These are phyloP conservation scores for Mycena filopes DNA, from an alignment of 768 basidiomycete species.

Conservation along the genomic window DNA sequence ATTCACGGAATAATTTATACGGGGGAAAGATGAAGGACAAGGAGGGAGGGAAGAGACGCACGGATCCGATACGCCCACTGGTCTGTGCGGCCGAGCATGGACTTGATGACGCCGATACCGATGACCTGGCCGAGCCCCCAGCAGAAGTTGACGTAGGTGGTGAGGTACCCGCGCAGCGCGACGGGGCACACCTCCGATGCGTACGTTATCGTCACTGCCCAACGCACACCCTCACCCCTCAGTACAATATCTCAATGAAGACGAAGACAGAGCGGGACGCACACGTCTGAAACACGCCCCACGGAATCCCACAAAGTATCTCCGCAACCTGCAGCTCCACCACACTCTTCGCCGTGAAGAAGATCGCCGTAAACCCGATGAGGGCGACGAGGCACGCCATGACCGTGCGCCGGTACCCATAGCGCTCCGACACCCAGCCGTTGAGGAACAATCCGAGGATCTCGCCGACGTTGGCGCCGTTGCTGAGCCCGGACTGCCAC, in stretches of 20 bases:
- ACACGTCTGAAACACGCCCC: slow-evolving; percentile 35
- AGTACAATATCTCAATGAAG: too few relatives aligned
- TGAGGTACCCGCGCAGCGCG: slow-evolving; percentile 35
- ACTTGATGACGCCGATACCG: slow-evolving; percentile 37
- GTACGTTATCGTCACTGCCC: slow-evolving; percentile 34
- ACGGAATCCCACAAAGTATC: slow-evolving; percentile 33
- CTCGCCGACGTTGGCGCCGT: slow-evolving; percentile 37
- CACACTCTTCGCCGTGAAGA: slow-evolving; percentile 33
- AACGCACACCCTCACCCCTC: too few relatives aligned
- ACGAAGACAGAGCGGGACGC: slow-evolving; percentile 2
- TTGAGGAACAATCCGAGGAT: slow-evolving; percentile 35
- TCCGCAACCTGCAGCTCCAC: slow-evolving; percentile 29
- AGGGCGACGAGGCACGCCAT: slow-evolving; percentile 31
- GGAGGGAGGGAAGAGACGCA: too few relatives aligned
- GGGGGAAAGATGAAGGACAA: too few relatives aligned
- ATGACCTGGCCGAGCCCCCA: slow-evolving; percentile 35
- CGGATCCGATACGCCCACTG: slow-evolving; percentile 35
- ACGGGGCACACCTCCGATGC: slow-evolving; percentile 36
- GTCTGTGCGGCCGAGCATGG: slow-evolving; percentile 31
- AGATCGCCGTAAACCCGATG: slow-evolving; percentile 30
- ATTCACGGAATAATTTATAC: too few relatives aligned
- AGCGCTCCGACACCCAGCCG: slow-evolving; percentile 33
- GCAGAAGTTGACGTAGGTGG: slow-evolving; percentile 38
- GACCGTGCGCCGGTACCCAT: slow-evolving; percentile 33
- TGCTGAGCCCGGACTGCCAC: slow-evolving; percentile 33